Evolutionary conservation across 345 rosid species (phyloP).

Genomic region (Clausena lansium): DNA sequence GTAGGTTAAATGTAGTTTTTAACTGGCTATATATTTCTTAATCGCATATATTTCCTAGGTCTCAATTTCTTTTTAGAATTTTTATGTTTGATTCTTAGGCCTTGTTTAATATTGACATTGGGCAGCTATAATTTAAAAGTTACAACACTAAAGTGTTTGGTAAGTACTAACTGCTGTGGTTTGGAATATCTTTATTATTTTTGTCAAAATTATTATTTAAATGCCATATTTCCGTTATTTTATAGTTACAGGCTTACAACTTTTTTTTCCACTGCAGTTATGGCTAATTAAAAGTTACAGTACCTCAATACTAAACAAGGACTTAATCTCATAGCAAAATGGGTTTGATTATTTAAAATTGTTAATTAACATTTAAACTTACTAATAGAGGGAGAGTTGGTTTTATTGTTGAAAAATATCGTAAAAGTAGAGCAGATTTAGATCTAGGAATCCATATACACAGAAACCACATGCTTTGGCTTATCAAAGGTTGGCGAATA

Average conservation of each 20-base stretch:
- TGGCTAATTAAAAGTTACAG: too few relatives aligned
- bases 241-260: not conserved
- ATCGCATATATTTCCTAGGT: not conserved
- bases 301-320: too few relatives aligned
- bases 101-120: too few relatives aligned
- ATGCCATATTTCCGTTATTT: too few relatives aligned
- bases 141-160: rapidly evolving
- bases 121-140: rapidly evolving
- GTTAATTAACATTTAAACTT: not conserved
- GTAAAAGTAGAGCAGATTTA: slow-evolving; percentile 30
- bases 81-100: not conserved
- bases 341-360: not conserved
- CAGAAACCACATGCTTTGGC: slow-evolving; percentile 54
- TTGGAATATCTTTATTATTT: too few relatives aligned
- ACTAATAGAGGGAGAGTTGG: not conserved
- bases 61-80: not conserved
- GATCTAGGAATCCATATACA: slow-evolving; percentile 39
- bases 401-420: slow-evolving; percentile 9
- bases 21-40: not conserved
- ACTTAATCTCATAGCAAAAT: not conserved
- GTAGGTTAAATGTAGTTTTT: not conserved
- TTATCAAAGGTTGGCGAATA: slow-evolving; percentile 44
- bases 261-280: rapidly evolving
- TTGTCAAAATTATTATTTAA: too few relatives aligned
- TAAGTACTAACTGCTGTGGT: too few relatives aligned